Conservation (phyloP, 768 basidiomycete genomes). For the Calocybe cyanea region DNA sequence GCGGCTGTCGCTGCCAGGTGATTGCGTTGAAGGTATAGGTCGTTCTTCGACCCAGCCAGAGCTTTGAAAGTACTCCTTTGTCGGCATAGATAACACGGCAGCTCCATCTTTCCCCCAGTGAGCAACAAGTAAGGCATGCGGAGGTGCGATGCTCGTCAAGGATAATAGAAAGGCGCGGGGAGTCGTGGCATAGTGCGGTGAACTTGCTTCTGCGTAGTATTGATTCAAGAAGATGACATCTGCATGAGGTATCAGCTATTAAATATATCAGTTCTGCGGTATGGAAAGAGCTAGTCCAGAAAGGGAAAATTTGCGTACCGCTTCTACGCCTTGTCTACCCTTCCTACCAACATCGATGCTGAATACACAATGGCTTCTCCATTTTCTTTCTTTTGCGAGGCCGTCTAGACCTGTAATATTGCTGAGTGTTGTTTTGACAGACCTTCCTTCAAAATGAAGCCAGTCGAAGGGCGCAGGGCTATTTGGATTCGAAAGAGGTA, state of each 20-base stretch:
- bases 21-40: slow-evolving; percentile 20
- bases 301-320: slow-evolving; percentile 43
- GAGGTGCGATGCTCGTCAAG: slow-evolving; percentile 58
- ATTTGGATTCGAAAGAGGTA: slow-evolving; percentile 38
- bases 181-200: slow-evolving; percentile 53
- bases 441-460: slow-evolving; percentile 83
- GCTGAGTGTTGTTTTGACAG: slow-evolving; percentile 71
- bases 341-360: slow-evolving; percentile 76
- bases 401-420: slow-evolving; percentile 81
- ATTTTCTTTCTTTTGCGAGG: slow-evolving; percentile 77
- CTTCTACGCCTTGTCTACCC: slow-evolving; percentile 74
- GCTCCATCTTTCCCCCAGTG: slow-evolving; percentile 80
- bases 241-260: slow-evolving; percentile 74
- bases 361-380: slow-evolving; percentile 79
- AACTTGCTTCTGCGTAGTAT: slow-evolving; percentile 63
- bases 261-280: slow-evolving; percentile 10
- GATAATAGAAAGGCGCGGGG: slow-evolving; percentile 79
- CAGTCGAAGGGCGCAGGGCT: slow-evolving; percentile 82
- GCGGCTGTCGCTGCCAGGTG: slow-evolving; percentile 9
- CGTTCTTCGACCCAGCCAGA: slow-evolving; percentile 72
- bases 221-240: slow-evolving; percentile 80
- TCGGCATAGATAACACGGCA: slow-evolving; percentile 77
- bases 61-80: slow-evolving; percentile 82
- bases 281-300: slow-evolving; percentile 2
- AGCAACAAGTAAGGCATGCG: slow-evolving; percentile 77